These are phyloP conservation scores for Ceriops zippeliana DNA, from an alignment of 345 rosid genomes.

Conservation along the genomic window DNA sequence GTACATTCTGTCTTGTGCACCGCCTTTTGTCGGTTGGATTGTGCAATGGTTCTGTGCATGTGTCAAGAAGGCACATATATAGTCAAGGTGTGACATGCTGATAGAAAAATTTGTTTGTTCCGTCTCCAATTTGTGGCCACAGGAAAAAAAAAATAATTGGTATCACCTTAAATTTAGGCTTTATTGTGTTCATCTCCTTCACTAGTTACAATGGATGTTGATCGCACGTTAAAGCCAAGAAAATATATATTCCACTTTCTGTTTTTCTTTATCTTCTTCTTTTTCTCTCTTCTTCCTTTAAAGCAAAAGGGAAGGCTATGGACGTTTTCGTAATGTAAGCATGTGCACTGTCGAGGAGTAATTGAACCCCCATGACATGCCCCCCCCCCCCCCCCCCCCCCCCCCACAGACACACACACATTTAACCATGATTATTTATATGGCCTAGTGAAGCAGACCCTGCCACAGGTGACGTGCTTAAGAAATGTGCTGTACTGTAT, in stretches of 20 bases:
- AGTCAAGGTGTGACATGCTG: background rate
- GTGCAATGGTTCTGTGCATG: background rate
- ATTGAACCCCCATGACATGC: background rate
- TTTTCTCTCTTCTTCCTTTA: conserved; percentile 14
- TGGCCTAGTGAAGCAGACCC: too few relatives aligned
- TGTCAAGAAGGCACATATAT: too few relatives aligned
- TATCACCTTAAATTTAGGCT: conserved; percentile 25
- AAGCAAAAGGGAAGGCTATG: conserved; percentile 27
- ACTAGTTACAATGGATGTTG: conserved; percentile 10
- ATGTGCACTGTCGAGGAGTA: conserved; percentile 20
- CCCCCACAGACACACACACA: too few relatives aligned
- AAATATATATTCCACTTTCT: conserved; percentile 22
- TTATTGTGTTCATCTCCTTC: conserved; percentile 2
- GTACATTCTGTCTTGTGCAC: conserved; percentile 3
- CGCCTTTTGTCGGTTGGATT: background rate
- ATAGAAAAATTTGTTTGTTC: background rate
- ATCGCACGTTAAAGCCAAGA: conserved; percentile 23
- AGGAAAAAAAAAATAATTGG: conserved; percentile 16
- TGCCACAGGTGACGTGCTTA: background rate
- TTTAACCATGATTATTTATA: too few relatives aligned
- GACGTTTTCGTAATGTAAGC: conserved; percentile 14
- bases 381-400: conserved; percentile 8
- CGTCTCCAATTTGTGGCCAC: conserved; percentile 16
- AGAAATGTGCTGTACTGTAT: background rate
- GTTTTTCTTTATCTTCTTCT: too few relatives aligned